Conservation (phyloP, 768 basidiomycete genomes). For the Rhodotorula babjevae region DNA sequence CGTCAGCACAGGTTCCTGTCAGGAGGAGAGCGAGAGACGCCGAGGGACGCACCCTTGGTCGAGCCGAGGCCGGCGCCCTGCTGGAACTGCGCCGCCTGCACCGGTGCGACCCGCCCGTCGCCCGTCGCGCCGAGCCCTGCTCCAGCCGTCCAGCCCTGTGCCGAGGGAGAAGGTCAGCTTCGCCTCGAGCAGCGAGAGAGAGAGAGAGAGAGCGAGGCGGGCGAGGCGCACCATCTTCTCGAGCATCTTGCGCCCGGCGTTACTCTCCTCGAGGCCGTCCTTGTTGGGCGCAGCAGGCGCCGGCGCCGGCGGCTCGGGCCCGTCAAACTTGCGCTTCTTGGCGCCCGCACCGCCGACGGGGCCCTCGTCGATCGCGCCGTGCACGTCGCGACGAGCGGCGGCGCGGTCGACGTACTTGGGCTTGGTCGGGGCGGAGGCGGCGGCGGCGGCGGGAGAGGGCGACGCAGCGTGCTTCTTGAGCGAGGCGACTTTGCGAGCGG, state of each 20-base stretch:
- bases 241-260: constrained; percentile 85
- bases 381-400: constrained; percentile 78
- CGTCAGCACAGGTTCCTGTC: not conserved
- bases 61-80: constrained; percentile 79
- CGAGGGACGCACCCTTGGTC: constrained; percentile 26
- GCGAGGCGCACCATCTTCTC: constrained; percentile 72
- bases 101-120: constrained; percentile 80
- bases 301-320: constrained; percentile 57
- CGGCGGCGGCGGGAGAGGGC: constrained; percentile 47
- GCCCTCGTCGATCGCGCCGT: constrained; percentile 75
- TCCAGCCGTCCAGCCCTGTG: constrained; percentile 83
- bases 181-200: too few species aligned
- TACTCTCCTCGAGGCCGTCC: constrained; percentile 73
- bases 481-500: constrained; percentile 66
- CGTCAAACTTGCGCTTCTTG: constrained; percentile 54
- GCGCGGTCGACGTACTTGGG: constrained; percentile 93
- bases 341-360: constrained; percentile 19
- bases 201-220: too few species aligned
- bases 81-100: constrained; percentile 71
- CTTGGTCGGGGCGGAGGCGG: constrained; percentile 47
- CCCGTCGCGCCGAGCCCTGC: constrained; percentile 76
- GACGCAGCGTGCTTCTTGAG: constrained; percentile 47
- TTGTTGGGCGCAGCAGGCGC: constrained; percentile 63
- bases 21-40: not conserved
- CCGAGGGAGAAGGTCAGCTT: too few species aligned